Percentiles rank a stretch among this genome's conserved stretches.
Conservation (phyloP, 179 eudicot species). For the Dionaea muscipula region DNA sequence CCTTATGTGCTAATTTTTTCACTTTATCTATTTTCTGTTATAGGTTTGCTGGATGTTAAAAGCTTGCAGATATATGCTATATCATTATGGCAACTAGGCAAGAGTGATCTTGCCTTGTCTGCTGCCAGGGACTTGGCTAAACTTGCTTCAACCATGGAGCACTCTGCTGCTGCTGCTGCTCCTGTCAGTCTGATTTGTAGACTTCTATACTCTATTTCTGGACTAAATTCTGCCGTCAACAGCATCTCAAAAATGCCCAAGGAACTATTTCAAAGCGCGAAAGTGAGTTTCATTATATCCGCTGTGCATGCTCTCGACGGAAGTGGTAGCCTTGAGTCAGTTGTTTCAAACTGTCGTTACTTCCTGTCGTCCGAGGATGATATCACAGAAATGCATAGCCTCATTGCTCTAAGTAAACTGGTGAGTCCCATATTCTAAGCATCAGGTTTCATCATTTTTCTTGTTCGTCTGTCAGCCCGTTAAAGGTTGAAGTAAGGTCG, state of each 20-base stretch:
- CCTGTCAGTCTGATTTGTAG: conserved; percentile 52
- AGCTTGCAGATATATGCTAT: conserved; percentile 78
- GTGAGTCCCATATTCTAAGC: conserved; percentile 31
- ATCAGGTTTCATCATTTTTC: conserved; percentile 1
- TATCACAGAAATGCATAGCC: conserved; percentile 56
- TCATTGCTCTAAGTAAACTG: conserved; percentile 61
- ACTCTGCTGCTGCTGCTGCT: conserved; percentile 40
- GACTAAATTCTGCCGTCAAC: conserved; percentile 41
- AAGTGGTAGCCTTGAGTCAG: conserved; percentile 44
- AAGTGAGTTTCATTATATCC: conserved; percentile 69
- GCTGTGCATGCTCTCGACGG: conserved; percentile 67
- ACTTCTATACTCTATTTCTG: conserved; percentile 53
- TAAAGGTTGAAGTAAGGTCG: too few relatives aligned
- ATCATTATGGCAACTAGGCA: conserved; percentile 67
- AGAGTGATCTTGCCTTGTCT: conserved; percentile 52
- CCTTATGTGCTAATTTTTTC: background rate
- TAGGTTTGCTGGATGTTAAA: conserved; percentile 65
- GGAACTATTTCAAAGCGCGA: conserved; percentile 52
- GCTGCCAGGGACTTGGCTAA: conserved; percentile 44
- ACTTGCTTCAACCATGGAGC: conserved; percentile 33
- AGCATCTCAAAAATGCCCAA: conserved; percentile 64
- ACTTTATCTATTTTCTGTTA: conserved; percentile 2
- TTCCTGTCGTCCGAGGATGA: conserved; percentile 46
- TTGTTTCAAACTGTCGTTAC: conserved; percentile 55
- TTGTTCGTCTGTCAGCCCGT: background rate